These are phyloP conservation scores for Phaffomyces thermotolerans DNA, from an alignment of 805 yeast species.

Conservation along the genomic window DNA sequence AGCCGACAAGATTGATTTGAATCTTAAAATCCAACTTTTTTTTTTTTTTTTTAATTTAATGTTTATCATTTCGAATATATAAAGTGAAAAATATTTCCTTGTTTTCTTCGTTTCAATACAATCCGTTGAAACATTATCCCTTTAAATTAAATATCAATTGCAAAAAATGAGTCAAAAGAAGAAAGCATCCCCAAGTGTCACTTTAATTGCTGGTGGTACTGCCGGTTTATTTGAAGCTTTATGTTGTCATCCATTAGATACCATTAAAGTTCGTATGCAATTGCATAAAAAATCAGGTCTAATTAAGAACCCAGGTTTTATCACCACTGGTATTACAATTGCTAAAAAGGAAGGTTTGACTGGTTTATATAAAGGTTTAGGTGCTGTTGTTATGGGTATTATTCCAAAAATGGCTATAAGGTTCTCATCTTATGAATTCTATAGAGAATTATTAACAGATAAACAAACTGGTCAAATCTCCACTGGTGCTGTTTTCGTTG, in stretches of 20 bases:
- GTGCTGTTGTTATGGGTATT: slow-evolving; percentile 95
- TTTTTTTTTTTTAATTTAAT: too few relatives aligned
- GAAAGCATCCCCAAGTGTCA: slow-evolving; percentile 44
- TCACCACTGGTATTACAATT: slow-evolving; percentile 73
- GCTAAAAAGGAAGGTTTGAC: slow-evolving; percentile 73
- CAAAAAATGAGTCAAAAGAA: slow-evolving; percentile 20
- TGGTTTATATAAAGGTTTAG: slow-evolving; percentile 90
- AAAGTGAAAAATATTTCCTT: too few relatives aligned
- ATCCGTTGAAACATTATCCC: background rate
- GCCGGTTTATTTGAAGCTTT: slow-evolving; percentile 98
- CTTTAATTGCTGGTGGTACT: slow-evolving; percentile 87
- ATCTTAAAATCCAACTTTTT: too few relatives aligned
- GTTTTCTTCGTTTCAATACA: too few relatives aligned
- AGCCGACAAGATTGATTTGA: too few relatives aligned
- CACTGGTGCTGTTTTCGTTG: slow-evolving; percentile 71
- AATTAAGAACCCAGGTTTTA: slow-evolving; percentile 74
- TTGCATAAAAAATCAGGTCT: slow-evolving; percentile 64
- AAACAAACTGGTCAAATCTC: slow-evolving; percentile 53
- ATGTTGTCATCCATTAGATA: slow-evolving; percentile 96
- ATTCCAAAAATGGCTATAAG: slow-evolving; percentile 98
- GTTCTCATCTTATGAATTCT: slow-evolving; percentile 88
- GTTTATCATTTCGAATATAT: too few relatives aligned
- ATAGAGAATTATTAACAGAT: slow-evolving; percentile 61
- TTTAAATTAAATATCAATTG: background rate
- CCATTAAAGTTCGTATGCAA: slow-evolving; percentile 97